phyloP scores from a whole-genome alignment of 176 grass and related monocot species.

The Saccharum officinarum region DNA sequence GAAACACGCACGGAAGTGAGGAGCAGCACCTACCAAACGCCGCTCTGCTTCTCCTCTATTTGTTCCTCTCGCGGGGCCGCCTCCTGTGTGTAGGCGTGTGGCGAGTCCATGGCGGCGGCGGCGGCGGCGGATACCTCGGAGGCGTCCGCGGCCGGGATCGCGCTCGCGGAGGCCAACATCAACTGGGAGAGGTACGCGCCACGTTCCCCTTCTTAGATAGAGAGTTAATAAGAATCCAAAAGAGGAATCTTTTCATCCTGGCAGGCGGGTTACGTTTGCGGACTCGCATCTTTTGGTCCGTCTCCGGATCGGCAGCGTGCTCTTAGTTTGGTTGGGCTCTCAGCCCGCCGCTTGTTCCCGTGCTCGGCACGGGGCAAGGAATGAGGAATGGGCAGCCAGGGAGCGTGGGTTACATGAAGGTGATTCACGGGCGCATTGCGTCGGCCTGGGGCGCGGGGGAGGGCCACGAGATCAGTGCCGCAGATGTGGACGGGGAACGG shows the following conservation, averaged over 20 bases:
- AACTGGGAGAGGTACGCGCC: constrained; percentile 83
- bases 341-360: neutral
- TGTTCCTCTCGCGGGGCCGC: neutral
- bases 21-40: neutral
- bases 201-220: neutral
- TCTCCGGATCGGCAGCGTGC: neutral
- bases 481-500: neutral
- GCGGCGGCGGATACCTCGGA: constrained; percentile 55
- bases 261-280: neutral
- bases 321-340: neutral
- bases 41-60: neutral
- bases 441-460: neutral
- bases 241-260: neutral
- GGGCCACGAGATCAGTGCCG: neutral
- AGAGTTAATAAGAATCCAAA: no score
- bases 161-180: constrained; percentile 86
- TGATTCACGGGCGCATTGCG: neutral
- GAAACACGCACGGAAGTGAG: neutral
- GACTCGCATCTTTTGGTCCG: neutral
- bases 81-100: neutral
- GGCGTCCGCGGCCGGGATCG: constrained; percentile 49
- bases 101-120: constrained; percentile 18
- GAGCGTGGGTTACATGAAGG: neutral
- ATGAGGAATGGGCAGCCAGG: neutral
- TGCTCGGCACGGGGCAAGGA: neutral